Percentiles rank a stretch among this genome's conserved stretches.
These are phyloP conservation scores for Zygosaccharomyces kombuchaensis DNA, from an alignment of 805 yeast species.

Conservation along the genomic window DNA sequence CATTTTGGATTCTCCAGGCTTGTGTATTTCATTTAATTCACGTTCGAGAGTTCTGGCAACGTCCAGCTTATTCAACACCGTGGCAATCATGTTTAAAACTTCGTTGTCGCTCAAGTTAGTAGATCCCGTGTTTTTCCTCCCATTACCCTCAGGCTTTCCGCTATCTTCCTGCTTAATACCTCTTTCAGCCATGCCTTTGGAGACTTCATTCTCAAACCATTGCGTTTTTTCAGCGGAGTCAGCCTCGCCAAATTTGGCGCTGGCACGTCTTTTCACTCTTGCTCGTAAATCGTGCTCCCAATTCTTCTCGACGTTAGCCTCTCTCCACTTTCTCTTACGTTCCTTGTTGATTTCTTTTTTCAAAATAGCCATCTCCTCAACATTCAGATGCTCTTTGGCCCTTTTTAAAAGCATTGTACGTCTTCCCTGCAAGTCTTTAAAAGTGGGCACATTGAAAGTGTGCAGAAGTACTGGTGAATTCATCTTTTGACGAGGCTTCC, in stretches of 20 bases:
- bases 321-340: slow-evolving; percentile 36
- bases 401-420: slow-evolving; percentile 23
- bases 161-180: slow-evolving; percentile 15
- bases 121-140: slow-evolving; percentile 11
- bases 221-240: slow-evolving; percentile 50
- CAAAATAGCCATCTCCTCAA: slow-evolving; percentile 21
- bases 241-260: slow-evolving; percentile 55
- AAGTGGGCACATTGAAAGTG: slow-evolving; percentile 22
- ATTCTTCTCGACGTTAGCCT: slow-evolving; percentile 68
- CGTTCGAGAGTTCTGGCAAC: slow-evolving; percentile 29
- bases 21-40: slow-evolving; percentile 22
- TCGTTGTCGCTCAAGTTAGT: slow-evolving; percentile 29
- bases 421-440: slow-evolving; percentile 17
- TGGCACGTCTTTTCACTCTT: slow-evolving; percentile 71
- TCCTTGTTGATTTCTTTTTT: slow-evolving; percentile 31
- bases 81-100: slow-evolving; percentile 29
- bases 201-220: slow-evolving; percentile 78
- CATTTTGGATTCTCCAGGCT: background rate
- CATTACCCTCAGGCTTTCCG: slow-evolving; percentile 2
- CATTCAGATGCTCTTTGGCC: slow-evolving; percentile 20
- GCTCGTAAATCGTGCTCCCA: slow-evolving; percentile 83
- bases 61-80: slow-evolving; percentile 25
- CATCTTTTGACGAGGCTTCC: slow-evolving; percentile 11
- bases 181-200: slow-evolving; percentile 39
- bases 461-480: slow-evolving; percentile 8